phyloP scores from a whole-genome alignment of 148 eudicot species.

The Camellia granthamiana region DNA sequence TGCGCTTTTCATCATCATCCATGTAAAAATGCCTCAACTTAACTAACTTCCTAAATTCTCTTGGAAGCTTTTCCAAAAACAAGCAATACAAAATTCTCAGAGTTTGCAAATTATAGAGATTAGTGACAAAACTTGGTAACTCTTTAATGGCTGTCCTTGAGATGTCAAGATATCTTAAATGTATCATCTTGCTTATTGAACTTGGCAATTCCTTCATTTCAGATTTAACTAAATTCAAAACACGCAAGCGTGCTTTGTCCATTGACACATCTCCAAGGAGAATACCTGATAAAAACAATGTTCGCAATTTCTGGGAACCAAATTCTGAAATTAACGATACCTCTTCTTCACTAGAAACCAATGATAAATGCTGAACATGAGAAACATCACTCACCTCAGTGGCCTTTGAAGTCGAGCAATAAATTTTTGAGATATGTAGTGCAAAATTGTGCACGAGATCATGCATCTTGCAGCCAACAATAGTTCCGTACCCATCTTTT shows the following conservation, averaged over 20 bases:
- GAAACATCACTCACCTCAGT: too few relatives aligned
- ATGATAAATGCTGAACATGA: not conserved
- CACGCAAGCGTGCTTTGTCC: not conserved
- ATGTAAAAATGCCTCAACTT: slow-evolving; percentile 19
- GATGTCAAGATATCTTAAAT: slow-evolving; percentile 22
- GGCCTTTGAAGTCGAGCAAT: not conserved
- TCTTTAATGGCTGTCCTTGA: not conserved
- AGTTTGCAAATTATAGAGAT: slow-evolving; percentile 24
- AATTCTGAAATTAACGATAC: not conserved
- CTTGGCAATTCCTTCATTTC: not conserved
- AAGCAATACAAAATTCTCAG: not conserved
- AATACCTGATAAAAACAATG: not conserved
- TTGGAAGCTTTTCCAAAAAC: not conserved
- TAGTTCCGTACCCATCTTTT: not conserved
- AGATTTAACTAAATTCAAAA: not conserved
- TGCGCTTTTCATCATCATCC: too few relatives aligned
- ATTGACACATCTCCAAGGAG: not conserved
- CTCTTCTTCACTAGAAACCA: not conserved
- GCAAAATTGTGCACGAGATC: not conserved
- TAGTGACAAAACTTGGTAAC: slow-evolving; percentile 13
- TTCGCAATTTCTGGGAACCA: not conserved
- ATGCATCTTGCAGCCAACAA: not conserved
- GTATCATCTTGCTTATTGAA: slow-evolving; percentile 4
- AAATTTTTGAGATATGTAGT: not conserved
- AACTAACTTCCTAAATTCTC: not conserved